These are phyloP conservation scores for Paecilomyces variotii DNA, from an alignment of 2,329 filamentous ascomycete genomes.

Conservation along the genomic window DNA sequence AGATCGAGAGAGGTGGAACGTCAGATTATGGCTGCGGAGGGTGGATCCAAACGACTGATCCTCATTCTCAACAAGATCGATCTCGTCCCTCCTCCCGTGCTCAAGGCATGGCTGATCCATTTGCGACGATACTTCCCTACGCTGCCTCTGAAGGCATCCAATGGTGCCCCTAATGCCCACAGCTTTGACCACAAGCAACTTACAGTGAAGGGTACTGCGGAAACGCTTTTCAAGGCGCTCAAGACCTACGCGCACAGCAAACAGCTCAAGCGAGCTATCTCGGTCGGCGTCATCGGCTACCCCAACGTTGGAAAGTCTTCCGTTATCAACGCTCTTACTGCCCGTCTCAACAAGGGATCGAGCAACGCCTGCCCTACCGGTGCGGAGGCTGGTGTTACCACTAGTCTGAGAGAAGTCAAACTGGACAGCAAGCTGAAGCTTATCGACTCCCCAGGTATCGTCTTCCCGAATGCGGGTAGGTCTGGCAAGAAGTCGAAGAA, in stretches of 20 bases:
- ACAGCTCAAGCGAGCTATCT: constrained; percentile 80
- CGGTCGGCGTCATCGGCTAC: constrained; percentile 89
- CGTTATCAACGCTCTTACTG: constrained; percentile 86
- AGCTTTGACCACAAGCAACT: constrained; percentile 89
- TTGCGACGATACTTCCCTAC: constrained; percentile 87
- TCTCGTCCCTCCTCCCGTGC: constrained; percentile 70
- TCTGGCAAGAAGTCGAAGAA: constrained; percentile 52
- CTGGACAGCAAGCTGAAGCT: constrained; percentile 90
- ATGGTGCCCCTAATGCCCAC: constrained; percentile 73
- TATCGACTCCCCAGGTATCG: constrained; percentile 88
- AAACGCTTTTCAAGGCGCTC: constrained; percentile 76
- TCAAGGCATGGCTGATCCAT: constrained; percentile 77
- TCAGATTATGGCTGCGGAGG: constrained; percentile 79
- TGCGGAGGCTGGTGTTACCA: constrained; percentile 88
- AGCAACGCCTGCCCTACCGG: constrained; percentile 73
- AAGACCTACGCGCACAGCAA: constrained; percentile 80
- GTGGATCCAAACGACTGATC: constrained; percentile 77
- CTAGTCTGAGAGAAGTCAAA: constrained; percentile 80
- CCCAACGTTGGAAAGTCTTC: constrained; percentile 96
- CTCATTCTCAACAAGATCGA: constrained; percentile 95
- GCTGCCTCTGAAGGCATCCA: constrained; percentile 76
- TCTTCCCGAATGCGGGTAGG: constrained; percentile 63
- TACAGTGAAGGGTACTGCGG: constrained; percentile 76
- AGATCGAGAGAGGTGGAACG: constrained; percentile 85
- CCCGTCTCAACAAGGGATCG: constrained; percentile 58